A percentile compares a stretch with the other conserved stretches of the same genome.
Conservation (phyloP, 1,284 basidiomycete species). For the Vanrija pseudolonga region DNA sequence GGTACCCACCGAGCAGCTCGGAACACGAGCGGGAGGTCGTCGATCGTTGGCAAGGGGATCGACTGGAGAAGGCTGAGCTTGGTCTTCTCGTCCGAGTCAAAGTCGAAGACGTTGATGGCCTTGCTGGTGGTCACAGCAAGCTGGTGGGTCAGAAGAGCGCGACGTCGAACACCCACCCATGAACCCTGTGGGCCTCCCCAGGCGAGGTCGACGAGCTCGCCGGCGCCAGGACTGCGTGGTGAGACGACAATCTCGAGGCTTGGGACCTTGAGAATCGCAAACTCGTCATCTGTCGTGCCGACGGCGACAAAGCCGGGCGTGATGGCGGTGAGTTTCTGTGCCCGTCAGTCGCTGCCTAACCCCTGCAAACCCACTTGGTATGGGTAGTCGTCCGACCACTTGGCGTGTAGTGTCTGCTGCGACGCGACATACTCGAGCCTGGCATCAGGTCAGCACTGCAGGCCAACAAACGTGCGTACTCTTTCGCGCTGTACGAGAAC, state of each 20-base stretch:
- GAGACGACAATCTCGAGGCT: constrained; percentile 60
- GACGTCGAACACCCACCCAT: constrained; percentile 26
- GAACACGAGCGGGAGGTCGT: constrained; percentile 56
- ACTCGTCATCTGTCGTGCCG: constrained; percentile 45
- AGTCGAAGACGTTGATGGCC: constrained; percentile 29
- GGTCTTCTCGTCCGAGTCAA: constrained; percentile 15
- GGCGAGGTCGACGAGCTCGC: constrained; percentile 43
- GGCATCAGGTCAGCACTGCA: not conserved
- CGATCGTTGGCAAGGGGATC: constrained; percentile 37
- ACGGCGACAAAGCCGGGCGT: constrained; percentile 35
- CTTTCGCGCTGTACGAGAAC: constrained; percentile 60
- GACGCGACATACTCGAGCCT: constrained; percentile 59
- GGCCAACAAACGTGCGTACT: constrained; percentile 46
- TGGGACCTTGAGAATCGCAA: constrained; percentile 66
- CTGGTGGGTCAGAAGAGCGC: constrained; percentile 9
- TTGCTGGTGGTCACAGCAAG: constrained; percentile 35
- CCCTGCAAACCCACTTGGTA: constrained; percentile 64
- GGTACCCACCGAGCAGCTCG: constrained; percentile 63
- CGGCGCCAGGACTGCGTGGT: constrained; percentile 22
- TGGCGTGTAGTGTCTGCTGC: constrained; percentile 61
- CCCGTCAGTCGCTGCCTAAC: not conserved
- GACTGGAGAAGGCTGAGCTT: constrained; percentile 34
- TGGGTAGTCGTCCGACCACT: constrained; percentile 72
- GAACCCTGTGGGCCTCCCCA: constrained; percentile 40
- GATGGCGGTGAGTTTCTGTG: constrained; percentile 45